phyloP scores from a whole-genome alignment of 176 grass and related monocot genomes.

The Oryza glaberrima region DNA sequence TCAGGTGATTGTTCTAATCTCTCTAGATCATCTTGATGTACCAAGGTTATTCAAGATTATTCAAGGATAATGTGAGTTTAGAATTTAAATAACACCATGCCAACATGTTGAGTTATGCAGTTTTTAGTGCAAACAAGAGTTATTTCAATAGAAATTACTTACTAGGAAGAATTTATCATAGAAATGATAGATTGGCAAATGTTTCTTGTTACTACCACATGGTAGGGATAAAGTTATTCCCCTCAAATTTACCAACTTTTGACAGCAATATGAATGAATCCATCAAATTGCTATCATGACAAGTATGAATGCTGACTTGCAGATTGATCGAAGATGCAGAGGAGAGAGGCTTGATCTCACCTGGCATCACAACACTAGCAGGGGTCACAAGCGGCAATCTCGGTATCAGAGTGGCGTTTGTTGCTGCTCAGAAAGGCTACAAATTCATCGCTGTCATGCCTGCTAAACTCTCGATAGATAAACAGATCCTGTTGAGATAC shows the following conservation, averaged over 20 bases:
- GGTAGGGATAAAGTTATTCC: background rate
- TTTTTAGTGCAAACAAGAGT: background rate
- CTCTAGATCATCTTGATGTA: background rate
- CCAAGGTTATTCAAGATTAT: background rate
- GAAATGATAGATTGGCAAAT: background rate
- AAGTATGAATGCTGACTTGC: background rate
- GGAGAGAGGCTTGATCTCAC: conserved; percentile 73
- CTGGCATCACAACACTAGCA: conserved; percentile 67
- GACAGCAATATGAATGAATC: background rate
- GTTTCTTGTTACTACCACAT: background rate
- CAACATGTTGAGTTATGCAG: background rate
- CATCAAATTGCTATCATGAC: background rate
- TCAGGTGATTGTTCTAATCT: conserved; percentile 45
- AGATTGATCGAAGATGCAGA: conserved; percentile 98
- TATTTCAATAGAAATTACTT: background rate
- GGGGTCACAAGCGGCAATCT: conserved; percentile 75
- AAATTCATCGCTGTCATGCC: conserved; percentile 73
- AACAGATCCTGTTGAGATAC: conserved; percentile 71
- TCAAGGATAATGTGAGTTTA: background rate
- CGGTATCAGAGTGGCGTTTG: conserved; percentile 61
- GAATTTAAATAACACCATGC: background rate
- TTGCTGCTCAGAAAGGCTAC: conserved; percentile 79
- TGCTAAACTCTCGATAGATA: conserved; percentile 66
- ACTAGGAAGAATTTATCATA: background rate
- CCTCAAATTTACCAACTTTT: background rate